Evolutionary conservation across 306 rosid genomes (phyloP).

Genomic region (Quercus gilva): DNA sequence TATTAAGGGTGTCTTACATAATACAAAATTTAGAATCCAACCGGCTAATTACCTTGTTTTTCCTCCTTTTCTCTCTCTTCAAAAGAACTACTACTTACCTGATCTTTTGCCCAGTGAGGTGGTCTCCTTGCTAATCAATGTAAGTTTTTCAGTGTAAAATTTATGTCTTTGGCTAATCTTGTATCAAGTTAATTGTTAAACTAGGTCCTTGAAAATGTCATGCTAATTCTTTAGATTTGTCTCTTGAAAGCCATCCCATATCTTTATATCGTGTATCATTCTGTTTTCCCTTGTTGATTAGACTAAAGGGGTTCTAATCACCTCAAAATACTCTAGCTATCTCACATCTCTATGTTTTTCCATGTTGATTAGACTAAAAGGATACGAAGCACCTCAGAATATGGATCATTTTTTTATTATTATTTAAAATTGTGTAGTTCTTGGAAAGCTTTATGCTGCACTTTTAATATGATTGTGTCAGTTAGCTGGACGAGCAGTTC

Average conservation of each 20-base stretch:
- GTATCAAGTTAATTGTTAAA: background rate
- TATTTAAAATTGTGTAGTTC: background rate
- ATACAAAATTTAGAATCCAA: background rate
- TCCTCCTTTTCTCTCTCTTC: background rate
- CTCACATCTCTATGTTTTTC: background rate
- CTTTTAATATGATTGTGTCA: background rate
- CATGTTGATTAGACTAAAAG: background rate
- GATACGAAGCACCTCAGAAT: background rate
- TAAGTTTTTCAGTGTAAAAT: background rate
- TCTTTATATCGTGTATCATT: background rate
- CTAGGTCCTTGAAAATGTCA: background rate
- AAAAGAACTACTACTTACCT: background rate
- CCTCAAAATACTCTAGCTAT: background rate
- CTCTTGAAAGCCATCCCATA: background rate
- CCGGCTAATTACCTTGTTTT: background rate
- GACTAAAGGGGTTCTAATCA: background rate
- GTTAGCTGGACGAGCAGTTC: background rate
- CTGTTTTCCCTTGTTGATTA: background rate
- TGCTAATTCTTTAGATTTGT: background rate
- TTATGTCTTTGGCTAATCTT: background rate
- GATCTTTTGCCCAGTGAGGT: background rate
- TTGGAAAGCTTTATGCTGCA: background rate
- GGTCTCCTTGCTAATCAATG: background rate
- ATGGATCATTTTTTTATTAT: too few relatives aligned
- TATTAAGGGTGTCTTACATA: background rate